phyloP scores from a whole-genome alignment of 345 rosid species.

The Cochlearia excelsa region DNA sequence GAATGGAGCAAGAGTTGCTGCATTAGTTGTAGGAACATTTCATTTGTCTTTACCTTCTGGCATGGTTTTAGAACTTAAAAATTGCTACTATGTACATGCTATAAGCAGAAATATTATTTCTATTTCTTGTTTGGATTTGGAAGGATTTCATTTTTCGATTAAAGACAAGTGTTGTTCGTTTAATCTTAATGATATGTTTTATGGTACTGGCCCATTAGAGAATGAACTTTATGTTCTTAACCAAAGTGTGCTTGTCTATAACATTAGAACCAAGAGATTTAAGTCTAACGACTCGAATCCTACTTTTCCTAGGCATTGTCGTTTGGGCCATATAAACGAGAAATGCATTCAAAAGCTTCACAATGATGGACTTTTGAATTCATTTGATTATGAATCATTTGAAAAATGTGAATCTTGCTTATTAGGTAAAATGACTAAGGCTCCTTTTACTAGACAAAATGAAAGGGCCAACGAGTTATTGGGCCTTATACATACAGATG shows the following conservation, averaged over 20 bases:
- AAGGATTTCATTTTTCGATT: background rate
- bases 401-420: background rate
- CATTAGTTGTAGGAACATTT: background rate
- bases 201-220: background rate
- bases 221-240: background rate
- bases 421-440: background rate
- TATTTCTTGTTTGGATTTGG: background rate
- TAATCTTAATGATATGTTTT: background rate
- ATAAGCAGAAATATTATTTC: background rate
- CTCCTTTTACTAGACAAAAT: background rate
- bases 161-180: background rate
- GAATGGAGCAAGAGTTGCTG: background rate
- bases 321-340: slow-evolving; percentile 1
- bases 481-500: background rate
- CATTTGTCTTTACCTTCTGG: background rate
- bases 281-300: background rate
- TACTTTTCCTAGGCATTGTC: background rate
- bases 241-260: background rate
- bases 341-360: background rate
- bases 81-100: background rate
- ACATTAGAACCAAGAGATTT: background rate
- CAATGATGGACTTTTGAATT: background rate
- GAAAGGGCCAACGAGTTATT: background rate
- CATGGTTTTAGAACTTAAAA: background rate
- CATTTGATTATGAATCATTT: background rate